These are phyloP conservation scores for Silene noctiflora DNA, from an alignment of 179 eudicot species.

Conservation along the genomic window DNA sequence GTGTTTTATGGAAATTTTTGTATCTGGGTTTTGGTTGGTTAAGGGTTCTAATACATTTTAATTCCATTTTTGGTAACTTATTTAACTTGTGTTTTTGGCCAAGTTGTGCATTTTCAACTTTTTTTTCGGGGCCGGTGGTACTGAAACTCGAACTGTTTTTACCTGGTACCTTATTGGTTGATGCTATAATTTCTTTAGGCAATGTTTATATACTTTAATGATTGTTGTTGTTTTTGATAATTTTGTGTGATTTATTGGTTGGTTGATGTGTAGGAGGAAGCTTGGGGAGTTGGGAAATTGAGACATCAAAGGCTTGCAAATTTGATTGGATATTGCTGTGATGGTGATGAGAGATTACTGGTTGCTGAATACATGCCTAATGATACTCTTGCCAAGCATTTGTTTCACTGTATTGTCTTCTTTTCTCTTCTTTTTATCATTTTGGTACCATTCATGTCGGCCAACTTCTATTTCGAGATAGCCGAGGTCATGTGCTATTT, in stretches of 20 bases:
- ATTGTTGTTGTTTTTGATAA: neutral
- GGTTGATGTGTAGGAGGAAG: constrained; percentile 61
- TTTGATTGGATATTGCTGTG: constrained; percentile 94
- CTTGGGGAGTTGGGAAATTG: constrained; percentile 86
- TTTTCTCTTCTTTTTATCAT: neutral
- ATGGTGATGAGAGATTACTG: constrained; percentile 89
- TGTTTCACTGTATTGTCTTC: constrained; percentile 69
- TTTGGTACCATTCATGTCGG: neutral
- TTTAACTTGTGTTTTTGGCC: neutral
- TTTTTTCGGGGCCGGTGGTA: too few relatives aligned
- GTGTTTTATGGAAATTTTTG: constrained; percentile 13
- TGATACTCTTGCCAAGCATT: constrained; percentile 89
- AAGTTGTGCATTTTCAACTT: neutral
- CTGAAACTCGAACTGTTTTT: neutral
- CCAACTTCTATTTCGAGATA: neutral
- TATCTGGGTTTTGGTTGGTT: constrained; percentile 13
- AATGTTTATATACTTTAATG: neutral
- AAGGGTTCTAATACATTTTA: neutral
- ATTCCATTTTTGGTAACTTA: constrained; percentile 12
- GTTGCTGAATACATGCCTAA: constrained; percentile 95
- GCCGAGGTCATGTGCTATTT: neutral
- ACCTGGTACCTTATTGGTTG: neutral
- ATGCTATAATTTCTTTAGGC: neutral
- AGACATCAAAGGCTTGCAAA: constrained; percentile 82
- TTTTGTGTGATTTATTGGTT: constrained; percentile 19